Conservation (phyloP, 2,329 filamentous ascomycete genomes). For the Saccharata proteae region DNA sequence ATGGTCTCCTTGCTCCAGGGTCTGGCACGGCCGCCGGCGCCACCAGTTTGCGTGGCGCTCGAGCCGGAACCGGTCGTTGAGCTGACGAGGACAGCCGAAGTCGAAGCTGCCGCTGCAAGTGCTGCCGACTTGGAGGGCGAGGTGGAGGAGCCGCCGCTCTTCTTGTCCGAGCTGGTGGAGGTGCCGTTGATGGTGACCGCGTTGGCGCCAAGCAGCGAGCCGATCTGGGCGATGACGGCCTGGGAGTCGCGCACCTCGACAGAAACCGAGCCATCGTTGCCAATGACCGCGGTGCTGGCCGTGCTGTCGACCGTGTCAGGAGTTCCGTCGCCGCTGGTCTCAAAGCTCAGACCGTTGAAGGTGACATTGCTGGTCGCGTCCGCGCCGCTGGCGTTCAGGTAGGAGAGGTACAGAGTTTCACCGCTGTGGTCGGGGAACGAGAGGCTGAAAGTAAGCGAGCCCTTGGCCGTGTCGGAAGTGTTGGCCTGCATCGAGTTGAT, state of each 20-base stretch:
- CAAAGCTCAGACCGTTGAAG: slow-evolving; percentile 38
- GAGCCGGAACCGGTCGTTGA: too few species aligned
- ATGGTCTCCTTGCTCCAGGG: too few species aligned
- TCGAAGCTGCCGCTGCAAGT: not conserved
- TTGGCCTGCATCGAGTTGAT: slow-evolving; percentile 36
- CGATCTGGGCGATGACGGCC: slow-evolving; percentile 36
- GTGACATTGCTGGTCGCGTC: slow-evolving; percentile 31
- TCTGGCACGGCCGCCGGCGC: too few species aligned
- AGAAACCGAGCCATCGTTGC: slow-evolving; percentile 20
- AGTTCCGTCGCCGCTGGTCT: slow-evolving; percentile 30
- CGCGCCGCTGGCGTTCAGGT: slow-evolving; percentile 34
- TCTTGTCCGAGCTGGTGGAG: not conserved
- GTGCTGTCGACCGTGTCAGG: slow-evolving; percentile 22
- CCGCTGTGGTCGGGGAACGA: slow-evolving; percentile 29
- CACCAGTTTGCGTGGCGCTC: too few species aligned
- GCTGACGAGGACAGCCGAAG: too few species aligned
- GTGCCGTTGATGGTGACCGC: slow-evolving; percentile 13
- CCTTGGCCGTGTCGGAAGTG: slow-evolving; percentile 24
- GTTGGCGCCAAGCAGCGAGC: slow-evolving; percentile 23
- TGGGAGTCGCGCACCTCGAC: slow-evolving; percentile 31
- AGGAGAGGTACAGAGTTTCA: slow-evolving; percentile 34
- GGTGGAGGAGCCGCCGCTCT: not conserved
- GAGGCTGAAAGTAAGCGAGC: slow-evolving; percentile 29
- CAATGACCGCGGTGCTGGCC: slow-evolving; percentile 21
- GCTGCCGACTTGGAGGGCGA: not conserved